Conservation (phyloP, 2,329 filamentous ascomycete species). For the Elsinoe fawcettii region DNA sequence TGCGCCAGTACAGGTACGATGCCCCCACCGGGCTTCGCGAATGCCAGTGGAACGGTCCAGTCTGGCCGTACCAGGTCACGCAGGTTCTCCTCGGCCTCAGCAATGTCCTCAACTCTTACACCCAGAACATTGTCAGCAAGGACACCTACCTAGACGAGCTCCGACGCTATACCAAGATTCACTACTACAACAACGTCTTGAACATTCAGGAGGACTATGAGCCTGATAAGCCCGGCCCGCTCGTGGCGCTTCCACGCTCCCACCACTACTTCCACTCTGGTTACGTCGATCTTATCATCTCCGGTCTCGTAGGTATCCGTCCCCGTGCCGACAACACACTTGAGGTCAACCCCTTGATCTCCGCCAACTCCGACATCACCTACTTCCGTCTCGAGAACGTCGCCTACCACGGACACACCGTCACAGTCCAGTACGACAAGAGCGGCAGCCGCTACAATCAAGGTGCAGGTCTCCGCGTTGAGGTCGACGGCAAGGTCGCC, state of each 20-base stretch:
- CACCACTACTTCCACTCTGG: conserved; percentile 43
- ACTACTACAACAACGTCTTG: conserved; percentile 33
- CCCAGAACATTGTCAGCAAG: conserved; percentile 25
- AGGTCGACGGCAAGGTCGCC: conserved; percentile 30
- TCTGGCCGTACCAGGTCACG: conserved; percentile 40
- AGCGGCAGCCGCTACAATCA: conserved; percentile 29
- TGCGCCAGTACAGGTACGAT: conserved; percentile 36
- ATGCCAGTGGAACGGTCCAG: conserved; percentile 41
- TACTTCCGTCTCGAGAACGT: conserved; percentile 38
- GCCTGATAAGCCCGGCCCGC: conserved; percentile 34
- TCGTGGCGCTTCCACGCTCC: conserved; percentile 37
- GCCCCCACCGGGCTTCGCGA: conserved; percentile 29
- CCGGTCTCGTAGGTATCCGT: conserved; percentile 37
- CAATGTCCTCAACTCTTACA: conserved; percentile 38
- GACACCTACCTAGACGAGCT: conserved; percentile 34
- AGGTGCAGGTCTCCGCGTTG: conserved; percentile 28
- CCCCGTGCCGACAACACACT: conserved; percentile 33
- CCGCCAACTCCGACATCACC: conserved; percentile 26
- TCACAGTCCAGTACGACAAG: conserved; percentile 38
- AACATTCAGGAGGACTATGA: conserved; percentile 40
- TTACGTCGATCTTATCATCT: conserved; percentile 36
- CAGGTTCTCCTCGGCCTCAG: conserved; percentile 36
- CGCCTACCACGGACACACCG: conserved; percentile 36
- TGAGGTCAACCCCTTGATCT: conserved; percentile 35
- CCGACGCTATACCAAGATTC: conserved; percentile 34